Evolutionary conservation across 2,329 filamentous ascomycete genomes (phyloP), one percentile per base, ranked within the genome.

Genomic region (Ceratocystis colombiana): DNA sequence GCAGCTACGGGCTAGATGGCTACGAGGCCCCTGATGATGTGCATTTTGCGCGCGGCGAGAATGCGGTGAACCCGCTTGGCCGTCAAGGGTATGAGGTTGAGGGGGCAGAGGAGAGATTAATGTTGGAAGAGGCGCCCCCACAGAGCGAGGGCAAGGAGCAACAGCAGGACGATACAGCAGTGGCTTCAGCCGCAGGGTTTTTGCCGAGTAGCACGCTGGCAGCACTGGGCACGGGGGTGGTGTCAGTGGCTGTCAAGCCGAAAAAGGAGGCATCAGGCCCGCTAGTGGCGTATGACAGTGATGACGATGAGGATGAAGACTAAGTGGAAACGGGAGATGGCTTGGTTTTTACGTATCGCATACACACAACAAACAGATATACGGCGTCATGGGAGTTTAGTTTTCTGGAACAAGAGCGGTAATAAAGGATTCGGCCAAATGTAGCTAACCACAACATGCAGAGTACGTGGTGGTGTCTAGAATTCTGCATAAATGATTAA

Each of bases 21-120:
- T 97, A 96, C 74, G 90, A 97, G 72, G 92, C 92, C 1, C 92
- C 93, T 0, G 94, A 99, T 73, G 88, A 94, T 69, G 86, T 99
- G 30, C 96, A 95, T 83, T 96, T 92, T 76, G 89, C 91, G 0
- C 82, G 89, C 61, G 90, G 92, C 45, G 83, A 85, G 70, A 85
- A 86, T 69, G 83, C 84, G 0, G 82, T 86, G 37, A 86, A 86
- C 71, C 82, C 83, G 0, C 72, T 77, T 2, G 83, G 83, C 1
- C 76, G 83, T 46, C 75, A 82, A 61, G 85, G 84, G 0, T 80
- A 83, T 67, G 86, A 88, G 69, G 74, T 86, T 33, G 85, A 88
- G 72, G 79, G 85, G 20, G 12, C n/a, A 61, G 61, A 22, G 15
- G 80, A 88, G 71, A 80, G 85, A 68, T 78, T 77, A 66, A 70